Percentiles rank a stretch among this genome's conserved stretches.
Conservation (phyloP, 2,329 filamentous ascomycete genomes). For the Stagonosporopsis rhizophila region DNA sequence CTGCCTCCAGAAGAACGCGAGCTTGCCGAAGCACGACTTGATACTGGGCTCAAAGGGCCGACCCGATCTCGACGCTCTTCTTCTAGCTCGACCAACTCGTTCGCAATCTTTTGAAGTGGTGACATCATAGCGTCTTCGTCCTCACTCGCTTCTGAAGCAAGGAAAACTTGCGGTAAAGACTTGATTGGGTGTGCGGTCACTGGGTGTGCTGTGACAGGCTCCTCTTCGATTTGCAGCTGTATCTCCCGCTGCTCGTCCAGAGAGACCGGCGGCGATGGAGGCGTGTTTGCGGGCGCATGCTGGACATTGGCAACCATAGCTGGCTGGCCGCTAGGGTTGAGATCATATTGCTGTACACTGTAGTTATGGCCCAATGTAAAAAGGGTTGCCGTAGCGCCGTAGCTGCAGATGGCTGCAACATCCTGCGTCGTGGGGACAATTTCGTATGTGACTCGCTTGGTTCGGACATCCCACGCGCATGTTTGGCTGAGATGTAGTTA, state of each 20-base stretch:
- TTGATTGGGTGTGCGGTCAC: slow-evolving; percentile 40
- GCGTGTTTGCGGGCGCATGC: slow-evolving; percentile 78
- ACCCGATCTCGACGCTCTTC: slow-evolving; percentile 67
- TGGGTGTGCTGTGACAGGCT: slow-evolving; percentile 44
- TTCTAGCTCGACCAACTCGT: slow-evolving; percentile 71
- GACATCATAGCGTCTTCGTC: slow-evolving; percentile 69
- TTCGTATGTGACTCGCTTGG: slow-evolving; percentile 94
- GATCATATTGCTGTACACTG: slow-evolving; percentile 92
- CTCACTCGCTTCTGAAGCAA: slow-evolving; percentile 71
- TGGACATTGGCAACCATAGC: slow-evolving; percentile 86
- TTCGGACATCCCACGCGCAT: slow-evolving; percentile 94
- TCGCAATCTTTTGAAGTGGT: slow-evolving; percentile 76
- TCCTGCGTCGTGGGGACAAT: slow-evolving; percentile 83
- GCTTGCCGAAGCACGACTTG: slow-evolving; percentile 67
- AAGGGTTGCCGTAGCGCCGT: slow-evolving; percentile 86
- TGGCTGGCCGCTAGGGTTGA: slow-evolving; percentile 73
- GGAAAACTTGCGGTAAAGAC: slow-evolving; percentile 42
- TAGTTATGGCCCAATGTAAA: slow-evolving; percentile 90
- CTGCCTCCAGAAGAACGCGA: slow-evolving; percentile 61
- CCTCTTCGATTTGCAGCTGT: slow-evolving; percentile 32
- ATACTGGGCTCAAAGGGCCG: slow-evolving; percentile 71
- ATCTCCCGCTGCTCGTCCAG: slow-evolving; percentile 71
- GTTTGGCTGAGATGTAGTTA: slow-evolving; percentile 68
- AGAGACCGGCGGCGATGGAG: slow-evolving; percentile 82
- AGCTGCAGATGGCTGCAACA: slow-evolving; percentile 82